These are phyloP conservation scores for Cnidoscolus chayamansa DNA, from an alignment of 441 rosid species.

Conservation along the genomic window DNA sequence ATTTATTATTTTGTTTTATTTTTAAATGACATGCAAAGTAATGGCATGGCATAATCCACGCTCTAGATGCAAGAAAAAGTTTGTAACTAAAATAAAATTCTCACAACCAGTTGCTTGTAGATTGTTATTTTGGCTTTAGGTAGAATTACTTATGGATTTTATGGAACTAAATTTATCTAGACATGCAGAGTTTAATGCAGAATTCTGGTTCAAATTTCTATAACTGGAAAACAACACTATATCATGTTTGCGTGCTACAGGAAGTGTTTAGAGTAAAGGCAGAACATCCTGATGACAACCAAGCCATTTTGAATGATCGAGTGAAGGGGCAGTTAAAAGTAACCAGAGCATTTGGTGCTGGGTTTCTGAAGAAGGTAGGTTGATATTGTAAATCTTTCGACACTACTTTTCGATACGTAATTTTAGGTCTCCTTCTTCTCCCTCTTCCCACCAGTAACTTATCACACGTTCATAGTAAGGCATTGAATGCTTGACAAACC, in stretches of 20 bases:
- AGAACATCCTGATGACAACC: conserved; percentile 81
- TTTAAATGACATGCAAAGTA: background rate
- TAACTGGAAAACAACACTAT: conserved; percentile 16
- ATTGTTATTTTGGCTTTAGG: background rate
- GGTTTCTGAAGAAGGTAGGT: conserved; percentile 84
- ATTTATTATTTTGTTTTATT: background rate
- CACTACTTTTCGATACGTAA: too few species aligned
- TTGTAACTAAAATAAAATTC: background rate
- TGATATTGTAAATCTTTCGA: conserved; percentile 4
- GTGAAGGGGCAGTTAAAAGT: conserved; percentile 92
- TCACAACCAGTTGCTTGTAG: too few species aligned
- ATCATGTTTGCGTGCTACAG: conserved; percentile 40
- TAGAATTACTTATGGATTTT: background rate
- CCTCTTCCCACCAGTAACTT: too few species aligned
- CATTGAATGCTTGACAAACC: too few species aligned
- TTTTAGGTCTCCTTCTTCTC: too few species aligned
- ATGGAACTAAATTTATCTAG: conserved; percentile 5
- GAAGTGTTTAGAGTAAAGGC: conserved; percentile 74
- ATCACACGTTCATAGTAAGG: too few species aligned
- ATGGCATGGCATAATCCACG: background rate
- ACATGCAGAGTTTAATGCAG: background rate
- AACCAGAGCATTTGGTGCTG: conserved; percentile 93
- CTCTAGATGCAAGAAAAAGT: conserved; percentile 3
- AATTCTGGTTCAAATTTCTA: conserved; percentile 4
- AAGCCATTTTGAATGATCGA: conserved; percentile 76